Evolutionary conservation across 208 protist species (phyloP).

Genomic region (Entamoeba dispar): DNA sequence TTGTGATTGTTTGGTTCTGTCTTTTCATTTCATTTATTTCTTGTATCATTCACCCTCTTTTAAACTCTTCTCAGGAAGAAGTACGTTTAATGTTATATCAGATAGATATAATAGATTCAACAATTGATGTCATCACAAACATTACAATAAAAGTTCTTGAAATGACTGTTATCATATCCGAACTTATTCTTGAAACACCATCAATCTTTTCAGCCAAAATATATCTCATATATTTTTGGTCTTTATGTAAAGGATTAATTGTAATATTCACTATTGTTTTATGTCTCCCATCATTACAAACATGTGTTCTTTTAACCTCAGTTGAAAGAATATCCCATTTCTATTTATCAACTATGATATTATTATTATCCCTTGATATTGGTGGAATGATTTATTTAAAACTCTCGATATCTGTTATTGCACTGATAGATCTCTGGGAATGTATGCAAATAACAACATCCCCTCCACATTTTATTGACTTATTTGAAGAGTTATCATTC

Average conservation of each 20-base stretch:
- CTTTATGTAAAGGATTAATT: background rate
- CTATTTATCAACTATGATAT: background rate
- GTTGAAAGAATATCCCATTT: background rate
- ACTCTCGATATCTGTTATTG: background rate
- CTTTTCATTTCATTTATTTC: no score
- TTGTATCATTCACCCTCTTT: no score
- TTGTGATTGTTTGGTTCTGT: no score
- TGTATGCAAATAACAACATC: background rate
- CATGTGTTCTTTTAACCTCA: background rate
- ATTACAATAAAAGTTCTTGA: background rate
- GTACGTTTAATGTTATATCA: no score
- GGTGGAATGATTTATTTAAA: background rate
- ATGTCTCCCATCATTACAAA: background rate
- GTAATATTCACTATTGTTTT: background rate
- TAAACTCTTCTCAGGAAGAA: no score
- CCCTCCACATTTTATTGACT: no score
- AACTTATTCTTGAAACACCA: background rate
- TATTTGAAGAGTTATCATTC: no score
- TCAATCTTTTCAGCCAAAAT: background rate
- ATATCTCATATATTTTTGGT: background rate
- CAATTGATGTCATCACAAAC: background rate
- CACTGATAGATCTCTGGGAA: background rate
- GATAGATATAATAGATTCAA: background rate
- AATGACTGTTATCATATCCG: background rate
- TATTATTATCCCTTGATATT: background rate